phyloP scores from a whole-genome alignment of 1,139 yeast genomes.

The Yamadazyma dendronema region DNA sequence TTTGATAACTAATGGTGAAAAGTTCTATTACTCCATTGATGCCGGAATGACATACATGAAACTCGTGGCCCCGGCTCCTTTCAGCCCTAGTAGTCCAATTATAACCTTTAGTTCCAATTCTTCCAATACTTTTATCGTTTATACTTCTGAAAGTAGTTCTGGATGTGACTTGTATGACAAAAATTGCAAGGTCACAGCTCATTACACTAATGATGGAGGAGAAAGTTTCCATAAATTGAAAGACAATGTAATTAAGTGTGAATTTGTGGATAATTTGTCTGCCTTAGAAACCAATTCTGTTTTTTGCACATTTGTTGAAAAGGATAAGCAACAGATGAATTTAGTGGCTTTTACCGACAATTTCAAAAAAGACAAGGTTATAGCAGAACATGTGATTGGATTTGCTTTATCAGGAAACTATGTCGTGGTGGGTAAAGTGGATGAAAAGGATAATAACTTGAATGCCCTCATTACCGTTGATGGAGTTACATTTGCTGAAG shows the following conservation, averaged over 20 bases:
- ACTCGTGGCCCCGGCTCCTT: conserved; percentile 49
- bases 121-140: conserved; percentile 63
- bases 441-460: conserved; percentile 39
- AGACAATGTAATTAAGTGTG: conserved; percentile 58
- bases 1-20: conserved; percentile 50
- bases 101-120: conserved; percentile 60
- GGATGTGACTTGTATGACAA: conserved; percentile 30
- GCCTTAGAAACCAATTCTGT: conserved; percentile 42
- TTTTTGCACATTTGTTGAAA: conserved; percentile 53
- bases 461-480: conserved; percentile 76
- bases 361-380: conserved; percentile 21
- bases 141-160: conserved; percentile 36
- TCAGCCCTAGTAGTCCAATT: conserved; percentile 28
- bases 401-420: conserved; percentile 52
- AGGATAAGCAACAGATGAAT: conserved; percentile 20
- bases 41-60: conserved; percentile 60
- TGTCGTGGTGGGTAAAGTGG: conserved; percentile 65
- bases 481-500: conserved; percentile 77
- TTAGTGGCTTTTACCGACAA: conserved; percentile 28
- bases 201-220: conserved; percentile 66
- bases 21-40: conserved; percentile 59
- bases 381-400: conserved; percentile 37
- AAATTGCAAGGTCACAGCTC: conserved; percentile 57
- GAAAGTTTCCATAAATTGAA: conserved; percentile 51
- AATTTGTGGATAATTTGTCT: conserved; percentile 59